phyloP scores from a whole-genome alignment of 2,329 filamentous ascomycete species.

The Aureobasidium mangrovei region DNA sequence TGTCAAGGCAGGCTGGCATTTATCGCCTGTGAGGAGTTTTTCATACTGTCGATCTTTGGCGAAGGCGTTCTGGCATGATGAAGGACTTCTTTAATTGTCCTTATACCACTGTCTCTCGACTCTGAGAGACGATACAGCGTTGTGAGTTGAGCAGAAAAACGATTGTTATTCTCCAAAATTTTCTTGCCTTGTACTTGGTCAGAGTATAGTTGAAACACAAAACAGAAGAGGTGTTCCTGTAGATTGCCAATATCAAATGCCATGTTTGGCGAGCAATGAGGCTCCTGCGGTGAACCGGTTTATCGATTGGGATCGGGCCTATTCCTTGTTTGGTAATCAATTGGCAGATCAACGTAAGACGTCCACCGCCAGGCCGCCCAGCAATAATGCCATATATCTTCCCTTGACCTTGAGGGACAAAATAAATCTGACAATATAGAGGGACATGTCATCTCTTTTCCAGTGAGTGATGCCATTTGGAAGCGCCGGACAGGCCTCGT shows the following conservation, averaged over 20 bases:
- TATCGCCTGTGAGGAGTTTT: background rate
- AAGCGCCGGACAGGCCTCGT: slow-evolving; percentile 3
- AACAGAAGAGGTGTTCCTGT: no score
- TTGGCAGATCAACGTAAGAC: background rate
- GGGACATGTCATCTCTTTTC: background rate
- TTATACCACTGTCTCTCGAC: no score
- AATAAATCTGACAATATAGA: background rate
- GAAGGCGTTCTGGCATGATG: background rate
- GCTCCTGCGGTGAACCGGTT: background rate
- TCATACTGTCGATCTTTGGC: background rate
- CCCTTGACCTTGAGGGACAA: background rate
- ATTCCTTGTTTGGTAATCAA: background rate
- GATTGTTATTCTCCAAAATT: no score
- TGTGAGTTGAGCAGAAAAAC: no score
- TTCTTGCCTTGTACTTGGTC: no score
- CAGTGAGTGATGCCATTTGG: slow-evolving; percentile 6
- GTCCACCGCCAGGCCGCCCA: background rate
- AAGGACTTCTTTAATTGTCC: background rate
- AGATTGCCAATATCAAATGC: no score
- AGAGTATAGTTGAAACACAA: no score
- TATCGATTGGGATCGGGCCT: slow-evolving; percentile 4
- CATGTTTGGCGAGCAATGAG: background rate
- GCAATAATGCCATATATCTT: background rate
- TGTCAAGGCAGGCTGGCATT: background rate
- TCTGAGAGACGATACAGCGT: no score